Evolutionary conservation across 257 asterid genomes (phyloP).

Genomic region (Lavandula angustifolia): DNA sequence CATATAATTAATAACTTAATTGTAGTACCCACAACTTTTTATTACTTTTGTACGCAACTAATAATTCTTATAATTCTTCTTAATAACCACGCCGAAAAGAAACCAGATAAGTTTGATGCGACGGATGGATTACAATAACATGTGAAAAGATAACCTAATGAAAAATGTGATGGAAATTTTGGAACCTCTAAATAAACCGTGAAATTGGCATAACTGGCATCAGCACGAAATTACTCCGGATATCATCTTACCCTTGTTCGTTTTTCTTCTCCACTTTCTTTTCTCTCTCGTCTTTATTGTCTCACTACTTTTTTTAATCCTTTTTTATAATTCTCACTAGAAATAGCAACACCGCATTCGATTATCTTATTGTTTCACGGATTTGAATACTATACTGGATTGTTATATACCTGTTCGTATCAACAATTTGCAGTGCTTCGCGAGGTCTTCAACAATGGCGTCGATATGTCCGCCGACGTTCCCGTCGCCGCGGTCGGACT

Average conservation of each 20-base stretch:
- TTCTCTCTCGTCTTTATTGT: background rate
- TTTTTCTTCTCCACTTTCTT: background rate
- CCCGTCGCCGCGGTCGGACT: constrained; percentile 49
- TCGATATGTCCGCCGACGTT: constrained; percentile 62
- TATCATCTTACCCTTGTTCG: constrained; percentile 32
- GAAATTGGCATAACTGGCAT: background rate
- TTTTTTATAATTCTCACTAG: background rate
- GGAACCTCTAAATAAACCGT: constrained; percentile 6
- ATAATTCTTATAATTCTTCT: too few relatives aligned
- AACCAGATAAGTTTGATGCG: too few relatives aligned
- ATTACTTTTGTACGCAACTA: too few relatives aligned
- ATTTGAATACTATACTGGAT: background rate
- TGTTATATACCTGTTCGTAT: background rate
- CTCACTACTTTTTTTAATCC: too few relatives aligned
- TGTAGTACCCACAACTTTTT: too few relatives aligned
- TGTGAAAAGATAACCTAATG: background rate
- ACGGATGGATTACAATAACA: too few relatives aligned
- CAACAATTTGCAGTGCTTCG: constrained; percentile 16
- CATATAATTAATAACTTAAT: too few relatives aligned
- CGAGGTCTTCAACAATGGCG: constrained; percentile 53
- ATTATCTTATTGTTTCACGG: background rate
- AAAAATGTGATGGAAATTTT: constrained; percentile 1
- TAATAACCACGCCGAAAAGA: too few relatives aligned
- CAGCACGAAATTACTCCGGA: constrained; percentile 26
- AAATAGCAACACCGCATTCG: background rate